These are phyloP conservation scores for Hypericum perforatum DNA, from an alignment of 345 rosid genomes.

Conservation along the genomic window DNA sequence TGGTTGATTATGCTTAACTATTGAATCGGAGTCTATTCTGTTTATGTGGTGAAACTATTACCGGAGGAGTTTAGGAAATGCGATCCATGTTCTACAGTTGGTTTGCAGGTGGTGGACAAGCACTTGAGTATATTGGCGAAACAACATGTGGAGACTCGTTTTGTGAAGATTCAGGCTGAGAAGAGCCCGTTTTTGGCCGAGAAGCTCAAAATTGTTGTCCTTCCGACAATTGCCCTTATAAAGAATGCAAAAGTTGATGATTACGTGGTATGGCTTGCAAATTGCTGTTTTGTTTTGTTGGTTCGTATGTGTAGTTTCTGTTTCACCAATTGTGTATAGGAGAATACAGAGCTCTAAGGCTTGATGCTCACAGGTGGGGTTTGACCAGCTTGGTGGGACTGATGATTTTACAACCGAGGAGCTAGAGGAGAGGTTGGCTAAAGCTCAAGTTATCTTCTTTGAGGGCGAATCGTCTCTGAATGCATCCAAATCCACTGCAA, in stretches of 20 bases:
- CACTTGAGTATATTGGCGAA: slow-evolving; percentile 73
- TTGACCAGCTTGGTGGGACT: slow-evolving; percentile 88
- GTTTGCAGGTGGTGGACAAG: slow-evolving; percentile 86
- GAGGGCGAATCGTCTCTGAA: slow-evolving; percentile 75
- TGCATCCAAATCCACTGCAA: slow-evolving; percentile 35
- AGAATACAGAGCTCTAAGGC: too few species aligned
- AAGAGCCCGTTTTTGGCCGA: slow-evolving; percentile 96
- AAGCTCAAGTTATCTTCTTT: slow-evolving; percentile 63
- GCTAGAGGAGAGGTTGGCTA: slow-evolving; percentile 82
- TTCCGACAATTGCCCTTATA: slow-evolving; percentile 89
- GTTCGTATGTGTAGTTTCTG: neutral
- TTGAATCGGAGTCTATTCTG: neutral
- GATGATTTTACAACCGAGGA: slow-evolving; percentile 91
- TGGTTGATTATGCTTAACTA: too few species aligned
- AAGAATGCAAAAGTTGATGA: slow-evolving; percentile 97
- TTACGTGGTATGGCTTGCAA: slow-evolving; percentile 55
- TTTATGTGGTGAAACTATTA: neutral
- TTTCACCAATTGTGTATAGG: too few species aligned
- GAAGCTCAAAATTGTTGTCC: slow-evolving; percentile 79
- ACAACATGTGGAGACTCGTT: slow-evolving; percentile 92
- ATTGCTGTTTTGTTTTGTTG: neutral
- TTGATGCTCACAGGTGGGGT: slow-evolving; percentile 52
- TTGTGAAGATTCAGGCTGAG: slow-evolving; percentile 91
- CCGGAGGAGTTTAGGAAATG: neutral
- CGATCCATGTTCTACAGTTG: slow-evolving; percentile 4